Evolutionary conservation across 2,329 filamentous ascomycete species (phyloP), one percentile per base, ranked within the genome.

Genomic region (Orbilia brochopaga): DNA sequence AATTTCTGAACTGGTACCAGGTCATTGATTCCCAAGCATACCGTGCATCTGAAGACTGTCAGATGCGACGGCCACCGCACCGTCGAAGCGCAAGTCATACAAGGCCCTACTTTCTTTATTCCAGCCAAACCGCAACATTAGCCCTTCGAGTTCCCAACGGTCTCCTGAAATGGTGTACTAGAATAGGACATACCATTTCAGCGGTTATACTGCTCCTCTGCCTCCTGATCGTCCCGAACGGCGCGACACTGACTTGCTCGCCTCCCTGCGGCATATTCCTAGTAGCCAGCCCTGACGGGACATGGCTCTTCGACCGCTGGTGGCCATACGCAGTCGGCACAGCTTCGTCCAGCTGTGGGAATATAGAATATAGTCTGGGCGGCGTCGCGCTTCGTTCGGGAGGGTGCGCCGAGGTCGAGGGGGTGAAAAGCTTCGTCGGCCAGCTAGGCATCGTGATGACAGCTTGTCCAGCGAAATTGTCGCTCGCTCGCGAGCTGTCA

Each of bases 1-100:
- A 52, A 37, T 52, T 58, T 65, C 58, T 65, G 65, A 17, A 78
- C 65, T 46, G 83, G 83, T 69, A 85, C 83, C 58, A 96, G 79
- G 78, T 96, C 91, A 78, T 95, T 96, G 78, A 96, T 87, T 17
- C 90, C 94, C 76, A 90, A 81, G 79, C 92, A 96, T 61, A 90
- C 88, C 46, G 90, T 89, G 79, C 92, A 96, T 75, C 91, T 85
- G 79, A 94, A 96, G 40, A 88, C 85, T 37, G 85, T 85, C 73
- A 92, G 80, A 59, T 88, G 85, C 73, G 84, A 85, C 1, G 91
- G 91, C 88, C 91, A 96, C 64, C 89, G 85, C 74, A 95, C 88
- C 63, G 87, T 85, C 61, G 89, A 89, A 76, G 88, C 90, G 79
- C 92, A 96, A 35, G 91, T 92, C 85, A 93, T 92, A 78, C 92